Base-by-base conservation (phyloP, 768 basidiomycete genomes). In the Boletus huronensis region DNA sequence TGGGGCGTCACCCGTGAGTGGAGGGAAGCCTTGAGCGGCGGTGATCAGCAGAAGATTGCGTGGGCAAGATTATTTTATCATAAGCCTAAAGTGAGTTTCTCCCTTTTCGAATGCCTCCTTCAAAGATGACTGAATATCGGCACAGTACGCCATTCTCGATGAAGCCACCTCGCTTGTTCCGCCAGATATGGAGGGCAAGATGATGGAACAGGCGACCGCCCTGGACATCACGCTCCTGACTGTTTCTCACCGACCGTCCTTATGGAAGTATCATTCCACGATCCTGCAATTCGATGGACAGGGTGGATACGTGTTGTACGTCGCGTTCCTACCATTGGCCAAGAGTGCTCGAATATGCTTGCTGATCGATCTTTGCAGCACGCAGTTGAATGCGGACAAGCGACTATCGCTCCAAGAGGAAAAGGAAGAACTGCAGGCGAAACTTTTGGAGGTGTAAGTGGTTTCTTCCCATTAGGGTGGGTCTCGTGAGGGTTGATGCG, bases 1-100 rank as follows among this genome's bases (percentile, higher is more conserved):
- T 98, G 94, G 94, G 88, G 90, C 63, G 77, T 79, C 8, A 78
- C 81, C n/a, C 80, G 86, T 45, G 96, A 98, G 65, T 98, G 96
- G 96, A 82, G 92, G 58, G 94, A 97, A 68, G 82, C 90, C 3
- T 73, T 98, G 32, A 93, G 90, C 65, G 95, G 96, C 1, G 95
- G 95, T 19, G 96, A 97, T 70, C 93, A 98, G 70, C 95, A 98
- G 73, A 87, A 95, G 74, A 88, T 98, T 53, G 96, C 96, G 0
- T 98, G 96, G 93, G 96, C 93, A 13, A 77, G 96, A 61, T 70
- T 99, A 61, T 99, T 98, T 68, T 99, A 99, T 70, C 96, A 98
- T 67, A 77, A 80, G 53, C 96, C 96, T 10, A 95, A 93, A 80
- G 93, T 85, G 58, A 59, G 77, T 66, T 5, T 60, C 19, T 48